Percentiles rank a stretch among this genome's conserved stretches.
phyloP scores from a whole-genome alignment of 2,329 filamentous ascomycete species.

The Davidsoniella australis region DNA sequence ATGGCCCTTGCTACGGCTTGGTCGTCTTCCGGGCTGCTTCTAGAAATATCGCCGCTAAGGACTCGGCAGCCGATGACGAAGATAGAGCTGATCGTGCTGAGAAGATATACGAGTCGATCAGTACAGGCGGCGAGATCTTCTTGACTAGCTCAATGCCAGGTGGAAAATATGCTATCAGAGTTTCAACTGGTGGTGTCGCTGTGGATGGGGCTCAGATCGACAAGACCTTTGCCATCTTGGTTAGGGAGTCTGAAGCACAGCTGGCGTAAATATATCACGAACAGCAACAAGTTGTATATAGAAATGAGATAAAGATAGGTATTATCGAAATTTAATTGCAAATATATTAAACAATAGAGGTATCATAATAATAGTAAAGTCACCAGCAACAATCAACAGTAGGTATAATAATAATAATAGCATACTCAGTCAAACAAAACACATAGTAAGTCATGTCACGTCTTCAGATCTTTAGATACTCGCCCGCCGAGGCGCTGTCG shows the following conservation, averaged over 20 bases:
- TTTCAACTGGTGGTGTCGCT: conserved; percentile 55
- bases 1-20: conserved; percentile 59
- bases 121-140: conserved; percentile 60
- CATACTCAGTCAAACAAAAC: not conserved
- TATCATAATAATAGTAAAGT: conserved; percentile 1
- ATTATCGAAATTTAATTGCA: not conserved
- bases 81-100: conserved; percentile 53
- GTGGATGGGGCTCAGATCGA: conserved; percentile 56
- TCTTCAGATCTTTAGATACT: conserved; percentile 39
- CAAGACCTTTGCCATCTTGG: conserved; percentile 57
- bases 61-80: conserved; percentile 21
- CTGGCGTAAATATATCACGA: not conserved
- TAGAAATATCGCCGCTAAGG: conserved; percentile 17
- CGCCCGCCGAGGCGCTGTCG: conserved; percentile 61
- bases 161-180: conserved; percentile 60
- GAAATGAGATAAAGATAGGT: too few species aligned
- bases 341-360: not conserved
- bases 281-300: conserved; percentile 13
- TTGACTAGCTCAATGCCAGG: conserved; percentile 62
- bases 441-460: not conserved
- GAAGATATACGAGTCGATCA: conserved; percentile 58
- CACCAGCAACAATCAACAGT: not conserved
- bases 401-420: not conserved
- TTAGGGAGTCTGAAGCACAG: conserved; percentile 1
- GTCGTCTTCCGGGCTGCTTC: conserved; percentile 52